Evolutionary conservation across 2,329 filamentous ascomycete species (phyloP), one percentile per base, ranked within the genome.

Genomic region (Colletotrichum sp.): DNA sequence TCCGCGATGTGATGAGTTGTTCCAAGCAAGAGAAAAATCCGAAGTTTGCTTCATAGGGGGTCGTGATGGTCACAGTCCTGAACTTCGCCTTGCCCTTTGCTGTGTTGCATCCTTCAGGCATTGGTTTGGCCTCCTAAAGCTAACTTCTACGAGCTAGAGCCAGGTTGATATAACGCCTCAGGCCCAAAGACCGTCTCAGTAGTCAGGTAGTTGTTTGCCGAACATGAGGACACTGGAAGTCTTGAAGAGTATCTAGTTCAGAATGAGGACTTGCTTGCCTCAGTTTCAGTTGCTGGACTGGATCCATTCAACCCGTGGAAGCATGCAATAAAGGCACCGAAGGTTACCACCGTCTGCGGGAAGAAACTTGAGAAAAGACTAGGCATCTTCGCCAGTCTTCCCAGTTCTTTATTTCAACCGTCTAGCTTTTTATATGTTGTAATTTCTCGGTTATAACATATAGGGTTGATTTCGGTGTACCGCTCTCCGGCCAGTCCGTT

Each of bases 161-260:
- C 18, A 48, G 2, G 2, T 2, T n/a, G 0, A 4, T 12, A n/a
- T n/a, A 10, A 48, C 18, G 18, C 39, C 18, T 48, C 18, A 0
- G 18, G 8, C 18, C 18, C 18, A 48, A 48, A 39, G 8, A 43
- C 18, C 18, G 16, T 43, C 39, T 43, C 8, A 43, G 39, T 43
- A n/a, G 39, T 6, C 39, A 1, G 7, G 39, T 0, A 43, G 39
- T 43, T n/a, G 8, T 18, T 43, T 43, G 39, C 6, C 18, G 5
- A n/a, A n/a, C 18, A 6, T 18, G 39, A 43, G 8, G 18, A n/a
- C 0, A 18, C 10, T 43, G 16, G 2, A 43, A 43, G 0, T 43
- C 18, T 43, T 43, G 39, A 43, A 18, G 36, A 7, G 36, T 39
- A 39, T 39, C 15, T 18, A 16, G 0, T 18, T 39, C 36, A 18